Percentiles rank a stretch among this genome's conserved stretches.
Conservation (phyloP, 2,329 filamentous ascomycete genomes). For the Aspergillus eucalypticola region DNA sequence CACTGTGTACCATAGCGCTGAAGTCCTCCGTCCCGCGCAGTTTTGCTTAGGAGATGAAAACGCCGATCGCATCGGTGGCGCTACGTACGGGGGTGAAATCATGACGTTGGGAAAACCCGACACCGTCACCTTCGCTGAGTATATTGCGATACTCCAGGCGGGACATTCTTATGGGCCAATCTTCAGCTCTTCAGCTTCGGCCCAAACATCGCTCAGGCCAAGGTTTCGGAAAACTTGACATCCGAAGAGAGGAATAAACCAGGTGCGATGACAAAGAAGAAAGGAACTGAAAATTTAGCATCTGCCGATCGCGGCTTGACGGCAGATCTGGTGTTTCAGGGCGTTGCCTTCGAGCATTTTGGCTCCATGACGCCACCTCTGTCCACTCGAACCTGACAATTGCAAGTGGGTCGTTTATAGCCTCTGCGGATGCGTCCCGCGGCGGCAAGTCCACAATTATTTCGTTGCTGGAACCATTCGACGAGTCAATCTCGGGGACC, state of each 20-base stretch:
- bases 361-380: slow-evolving; percentile 34
- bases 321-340: slow-evolving; percentile 29
- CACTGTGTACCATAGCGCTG: too few relatives aligned
- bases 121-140: slow-evolving; percentile 54
- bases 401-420: slow-evolving; percentile 41
- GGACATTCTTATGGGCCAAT: slow-evolving; percentile 63
- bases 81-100: slow-evolving; percentile 65
- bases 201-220: slow-evolving; percentile 52
- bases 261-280: not conserved
- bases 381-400: slow-evolving; percentile 35
- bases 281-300: not conserved
- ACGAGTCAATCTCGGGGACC: slow-evolving; percentile 58
- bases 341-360: slow-evolving; percentile 41
- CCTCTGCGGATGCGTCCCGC: slow-evolving; percentile 63
- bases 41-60: not conserved
- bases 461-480: slow-evolving; percentile 62
- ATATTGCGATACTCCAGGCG: slow-evolving; percentile 67
- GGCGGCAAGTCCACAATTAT: slow-evolving; percentile 69
- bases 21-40: too few relatives aligned
- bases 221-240: slow-evolving; percentile 41
- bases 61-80: too few relatives aligned
- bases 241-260: slow-evolving; percentile 26
- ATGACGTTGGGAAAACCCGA: slow-evolving; percentile 54
- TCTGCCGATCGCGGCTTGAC: not conserved
- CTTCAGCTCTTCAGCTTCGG: slow-evolving; percentile 62